Evolutionary conservation across 768 basidiomycete genomes (phyloP).

Genomic region (Amanita muscaria): DNA sequence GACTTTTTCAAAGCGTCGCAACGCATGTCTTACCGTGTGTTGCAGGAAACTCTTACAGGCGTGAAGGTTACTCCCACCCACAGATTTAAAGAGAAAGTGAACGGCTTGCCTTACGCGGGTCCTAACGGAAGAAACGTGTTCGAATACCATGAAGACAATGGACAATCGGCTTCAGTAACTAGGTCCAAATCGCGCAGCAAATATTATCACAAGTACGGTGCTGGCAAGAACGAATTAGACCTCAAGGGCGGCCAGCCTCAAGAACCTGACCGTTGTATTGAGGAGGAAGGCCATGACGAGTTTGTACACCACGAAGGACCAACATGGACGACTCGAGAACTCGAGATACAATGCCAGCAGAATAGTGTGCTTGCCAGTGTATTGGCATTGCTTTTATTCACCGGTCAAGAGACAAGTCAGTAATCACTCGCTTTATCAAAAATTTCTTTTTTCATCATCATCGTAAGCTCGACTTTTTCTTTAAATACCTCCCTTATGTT

Average conservation of each 20-base stretch:
- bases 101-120: constrained; percentile 5
- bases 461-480: background rate
- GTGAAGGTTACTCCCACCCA: constrained; percentile 12
- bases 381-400: constrained; percentile 4
- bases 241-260: constrained; percentile 23
- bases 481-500: no score
- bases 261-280: constrained; percentile 21
- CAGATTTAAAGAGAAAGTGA: constrained; percentile 7
- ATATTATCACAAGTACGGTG: constrained; percentile 54
- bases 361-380: constrained; percentile 80
- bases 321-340: constrained; percentile 73
- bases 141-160: constrained; percentile 6
- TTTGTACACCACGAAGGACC: constrained; percentile 35
- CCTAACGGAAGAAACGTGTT: constrained; percentile 3
- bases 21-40: constrained; percentile 68
- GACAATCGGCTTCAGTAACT: constrained; percentile 20
- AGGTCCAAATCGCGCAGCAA: constrained; percentile 68
- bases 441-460: background rate
- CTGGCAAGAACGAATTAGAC: constrained; percentile 57
- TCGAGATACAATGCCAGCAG: constrained; percentile 79
- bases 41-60: constrained; percentile 76
- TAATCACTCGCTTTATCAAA: background rate
- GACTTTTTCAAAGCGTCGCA: constrained; percentile 61
- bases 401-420: constrained; percentile 2
- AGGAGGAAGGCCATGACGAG: constrained; percentile 18